These are phyloP conservation scores for Triglochin maritima DNA, from an alignment of 106 monocot genomes.

Conservation along the genomic window DNA sequence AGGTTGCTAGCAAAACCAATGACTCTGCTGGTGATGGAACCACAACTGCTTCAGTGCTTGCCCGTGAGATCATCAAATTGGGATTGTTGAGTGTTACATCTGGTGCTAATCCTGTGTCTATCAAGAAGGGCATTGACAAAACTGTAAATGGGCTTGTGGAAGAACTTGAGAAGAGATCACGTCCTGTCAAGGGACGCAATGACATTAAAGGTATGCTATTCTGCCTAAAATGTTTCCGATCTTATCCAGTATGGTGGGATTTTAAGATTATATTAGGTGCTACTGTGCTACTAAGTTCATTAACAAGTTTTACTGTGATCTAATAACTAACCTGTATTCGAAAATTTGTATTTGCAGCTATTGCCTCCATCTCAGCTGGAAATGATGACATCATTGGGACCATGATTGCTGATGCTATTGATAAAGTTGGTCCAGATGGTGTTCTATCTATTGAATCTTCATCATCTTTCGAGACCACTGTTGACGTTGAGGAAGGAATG, in stretches of 20 bases:
- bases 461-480: constrained; percentile 67
- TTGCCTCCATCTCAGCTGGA: constrained; percentile 67
- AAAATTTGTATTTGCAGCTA: constrained; percentile 31
- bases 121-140: constrained; percentile 76
- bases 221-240: not conserved
- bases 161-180: constrained; percentile 52
- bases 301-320: too few relatives aligned
- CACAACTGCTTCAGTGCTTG: constrained; percentile 63
- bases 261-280: too few relatives aligned
- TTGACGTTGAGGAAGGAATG: constrained; percentile 68
- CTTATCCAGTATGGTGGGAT: too few relatives aligned
- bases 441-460: constrained; percentile 77
- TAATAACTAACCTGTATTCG: not conserved
- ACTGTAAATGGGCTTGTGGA: constrained; percentile 49
- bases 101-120: constrained; percentile 69
- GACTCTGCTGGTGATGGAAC: constrained; percentile 80
- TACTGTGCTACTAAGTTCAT: too few relatives aligned
- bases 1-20: constrained; percentile 82
- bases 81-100: constrained; percentile 64
- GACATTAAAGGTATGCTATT: constrained; percentile 55
- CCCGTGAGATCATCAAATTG: constrained; percentile 69
- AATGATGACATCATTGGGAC: constrained; percentile 64
- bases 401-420: constrained; percentile 91
- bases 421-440: constrained; percentile 74
- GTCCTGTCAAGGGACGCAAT: constrained; percentile 51